A percentile compares a stretch with the other conserved stretches of the same genome.
Evolutionary conservation across 2,329 filamentous ascomycete genomes (phyloP).

Genomic region (Didymella exigua): DNA sequence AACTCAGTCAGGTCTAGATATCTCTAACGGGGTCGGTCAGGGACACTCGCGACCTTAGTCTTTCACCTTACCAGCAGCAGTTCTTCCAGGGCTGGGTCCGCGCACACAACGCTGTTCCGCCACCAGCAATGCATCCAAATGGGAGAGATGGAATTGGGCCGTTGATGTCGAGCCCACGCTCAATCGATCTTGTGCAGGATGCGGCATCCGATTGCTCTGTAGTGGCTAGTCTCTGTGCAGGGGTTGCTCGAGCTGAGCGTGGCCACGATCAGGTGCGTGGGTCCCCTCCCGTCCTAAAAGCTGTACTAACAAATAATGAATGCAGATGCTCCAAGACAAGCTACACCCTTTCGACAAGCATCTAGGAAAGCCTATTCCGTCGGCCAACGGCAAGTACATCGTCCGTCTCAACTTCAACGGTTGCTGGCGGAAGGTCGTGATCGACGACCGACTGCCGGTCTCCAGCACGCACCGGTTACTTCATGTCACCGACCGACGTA

Average conservation of each 20-base stretch:
- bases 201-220: conserved; percentile 96
- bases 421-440: conserved; percentile 81
- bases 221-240: conserved; percentile 90
- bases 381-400: conserved; percentile 85
- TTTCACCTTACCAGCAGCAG: conserved; percentile 75
- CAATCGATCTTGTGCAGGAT: conserved; percentile 89
- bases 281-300: background rate
- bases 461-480: conserved; percentile 77
- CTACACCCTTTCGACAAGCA: conserved; percentile 75
- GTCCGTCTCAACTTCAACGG: conserved; percentile 96
- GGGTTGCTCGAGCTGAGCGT: conserved; percentile 70
- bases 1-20: conserved; percentile 9
- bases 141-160: conserved; percentile 45
- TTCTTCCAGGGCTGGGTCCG: conserved; percentile 87
- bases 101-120: conserved; percentile 69
- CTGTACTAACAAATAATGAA: conserved; percentile 15
- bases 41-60: conserved; percentile 70
- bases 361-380: conserved; percentile 63
- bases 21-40: conserved; percentile 37
- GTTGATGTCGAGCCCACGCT: conserved; percentile 63
- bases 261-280: conserved; percentile 68
- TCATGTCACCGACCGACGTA: conserved; percentile 84
- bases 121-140: conserved; percentile 47
- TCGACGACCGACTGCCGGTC: conserved; percentile 85
- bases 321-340: conserved; percentile 70